Evolutionary conservation across 495 filamentous ascomycete genomes (phyloP).

Genomic region (Lineolata rhizophorae): DNA sequence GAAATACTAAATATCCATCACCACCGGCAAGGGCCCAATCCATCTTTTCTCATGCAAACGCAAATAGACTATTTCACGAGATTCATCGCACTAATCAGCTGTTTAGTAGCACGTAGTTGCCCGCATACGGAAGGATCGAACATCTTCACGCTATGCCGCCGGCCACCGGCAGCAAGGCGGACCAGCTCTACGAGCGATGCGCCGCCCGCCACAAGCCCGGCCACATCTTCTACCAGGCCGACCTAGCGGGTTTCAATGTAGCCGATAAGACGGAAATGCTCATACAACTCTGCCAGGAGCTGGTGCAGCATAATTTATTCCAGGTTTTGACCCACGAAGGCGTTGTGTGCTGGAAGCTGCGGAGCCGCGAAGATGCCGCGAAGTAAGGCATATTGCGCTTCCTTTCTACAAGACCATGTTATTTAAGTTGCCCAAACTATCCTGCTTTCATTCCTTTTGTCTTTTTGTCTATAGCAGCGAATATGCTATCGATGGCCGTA

Average conservation of each 20-base stretch:
- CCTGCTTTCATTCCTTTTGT: too few species aligned
- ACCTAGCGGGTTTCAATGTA: neutral
- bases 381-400: conserved; percentile 1
- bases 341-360: neutral
- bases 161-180: too few species aligned
- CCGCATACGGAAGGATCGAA: too few species aligned
- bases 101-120: too few species aligned
- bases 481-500: too few species aligned
- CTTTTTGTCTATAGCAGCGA: too few species aligned
- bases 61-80: too few species aligned
- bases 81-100: too few species aligned
- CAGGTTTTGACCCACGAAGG: neutral
- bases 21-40: too few species aligned
- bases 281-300: neutral
- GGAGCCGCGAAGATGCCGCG: neutral
- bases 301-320: neutral
- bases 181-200: neutral
- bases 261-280: neutral
- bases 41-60: too few species aligned
- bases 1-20: too few species aligned
- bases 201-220: neutral
- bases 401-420: neutral
- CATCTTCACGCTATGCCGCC: too few species aligned
- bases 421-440: neutral
- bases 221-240: neutral